These are phyloP conservation scores for Epichloe sibirici DNA, from an alignment of 2,329 filamentous ascomycete genomes.

Conservation along the genomic window DNA sequence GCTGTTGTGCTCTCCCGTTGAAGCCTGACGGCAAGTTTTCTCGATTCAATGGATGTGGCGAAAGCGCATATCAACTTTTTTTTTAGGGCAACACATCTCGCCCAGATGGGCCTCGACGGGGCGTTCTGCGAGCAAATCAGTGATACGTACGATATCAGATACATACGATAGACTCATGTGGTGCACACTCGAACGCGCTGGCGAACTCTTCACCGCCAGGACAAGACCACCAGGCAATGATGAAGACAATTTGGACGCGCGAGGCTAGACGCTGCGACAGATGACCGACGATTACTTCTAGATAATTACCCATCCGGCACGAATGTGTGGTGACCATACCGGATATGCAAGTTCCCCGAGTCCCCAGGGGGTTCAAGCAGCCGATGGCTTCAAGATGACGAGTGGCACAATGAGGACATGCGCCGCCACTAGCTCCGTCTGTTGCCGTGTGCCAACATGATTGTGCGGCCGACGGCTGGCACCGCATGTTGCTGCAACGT, in stretches of 20 bases:
- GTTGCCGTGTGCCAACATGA: neutral
- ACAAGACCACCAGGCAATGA: neutral
- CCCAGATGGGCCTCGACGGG: neutral
- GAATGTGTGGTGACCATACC: too few species aligned
- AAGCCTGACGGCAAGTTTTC: too few species aligned
- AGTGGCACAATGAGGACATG: too few species aligned
- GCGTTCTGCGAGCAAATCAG: neutral
- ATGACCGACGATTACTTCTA: too few species aligned
- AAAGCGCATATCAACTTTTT: neutral
- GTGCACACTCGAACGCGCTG: neutral
- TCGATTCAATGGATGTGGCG: too few species aligned
- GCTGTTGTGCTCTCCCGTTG: too few species aligned
- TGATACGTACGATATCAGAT: neutral
- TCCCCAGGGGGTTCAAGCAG: too few species aligned
- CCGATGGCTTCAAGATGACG: too few species aligned
- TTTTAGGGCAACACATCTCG: neutral
- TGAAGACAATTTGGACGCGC: neutral
- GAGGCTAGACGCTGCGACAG: too few species aligned
- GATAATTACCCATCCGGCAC: too few species aligned
- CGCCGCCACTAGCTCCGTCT: too few species aligned
- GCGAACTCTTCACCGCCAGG: neutral
- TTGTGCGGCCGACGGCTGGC: neutral
- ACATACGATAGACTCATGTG: neutral
- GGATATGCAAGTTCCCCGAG: too few species aligned
- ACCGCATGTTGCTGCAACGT: neutral